Base-by-base conservation (phyloP, 495 filamentous ascomycete genomes). In the Aspergillus sclerotiicarbonarius region DNA sequence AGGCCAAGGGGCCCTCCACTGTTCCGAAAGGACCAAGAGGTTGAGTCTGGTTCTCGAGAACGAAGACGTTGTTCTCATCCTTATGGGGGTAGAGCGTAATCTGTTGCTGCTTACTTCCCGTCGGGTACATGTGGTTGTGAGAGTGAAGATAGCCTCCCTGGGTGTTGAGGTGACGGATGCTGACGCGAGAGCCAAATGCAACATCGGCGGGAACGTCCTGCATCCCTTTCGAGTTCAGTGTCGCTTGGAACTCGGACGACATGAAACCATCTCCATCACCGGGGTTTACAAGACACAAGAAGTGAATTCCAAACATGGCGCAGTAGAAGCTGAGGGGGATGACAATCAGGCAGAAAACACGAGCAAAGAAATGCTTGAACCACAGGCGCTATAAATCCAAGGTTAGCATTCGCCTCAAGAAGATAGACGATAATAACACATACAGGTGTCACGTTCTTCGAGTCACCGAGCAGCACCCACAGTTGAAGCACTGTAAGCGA, bases 191-290 rank as follows among this genome's bases (percentile, higher is more conserved):
- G 43, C 94, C 94, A 66, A 91, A 89, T 25, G 88, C 86, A 58
- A 98, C 86, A 73, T 98, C 92, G 4, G 90, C 94, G 0, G 94
- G 87, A 16, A 96, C 92, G 69, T 95, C 92, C 69, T 90, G 85
- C 94, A 98, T 98, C 33, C 80, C 84, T 76, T 98, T 98, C 43
- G 88, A 92, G 73, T 97, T 98, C 56, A 98, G 78, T 2, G 94
- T 98, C 20, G 95, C 90, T 72, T 98, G 95, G 78, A 98, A 98
- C 71, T 98, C 95, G 32, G 92, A 96, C 60, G 91, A 96, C 94
- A 98, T 98, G 80, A 98, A 98, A 53, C 94, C 94, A 71, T 98
- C 94, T 45, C 94, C 94, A 20, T 98, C 94, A 50, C 94, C 94
- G 8, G 94, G 95, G 70, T 98, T 98, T 30, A 85, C 83, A 29